Percentiles rank a stretch among this genome's conserved stretches.
Evolutionary conservation across 805 yeast genomes (phyloP).

Genomic region (Cyberlindnera mrakii): DNA sequence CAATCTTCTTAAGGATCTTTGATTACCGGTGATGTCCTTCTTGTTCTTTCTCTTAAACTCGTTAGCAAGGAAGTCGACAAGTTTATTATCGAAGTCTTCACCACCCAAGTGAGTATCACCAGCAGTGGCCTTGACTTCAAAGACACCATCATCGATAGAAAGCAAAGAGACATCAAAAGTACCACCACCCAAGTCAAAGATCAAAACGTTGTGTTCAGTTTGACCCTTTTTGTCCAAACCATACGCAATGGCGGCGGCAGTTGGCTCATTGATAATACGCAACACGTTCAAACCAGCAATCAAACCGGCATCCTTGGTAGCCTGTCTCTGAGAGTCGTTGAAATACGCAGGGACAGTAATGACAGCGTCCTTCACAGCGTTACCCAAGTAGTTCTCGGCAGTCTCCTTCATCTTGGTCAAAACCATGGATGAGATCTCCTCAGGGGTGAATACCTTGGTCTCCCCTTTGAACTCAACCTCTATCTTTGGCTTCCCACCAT

Average conservation of each 20-base stretch:
- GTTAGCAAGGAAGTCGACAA: conserved; percentile 86
- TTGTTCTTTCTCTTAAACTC: conserved; percentile 98
- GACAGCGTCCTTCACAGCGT: conserved; percentile 80
- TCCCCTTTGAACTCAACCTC: conserved; percentile 88
- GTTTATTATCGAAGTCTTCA: conserved; percentile 97
- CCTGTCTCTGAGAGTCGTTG: conserved; percentile 97
- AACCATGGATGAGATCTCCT: conserved; percentile 92
- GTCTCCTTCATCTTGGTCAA: conserved; percentile 88
- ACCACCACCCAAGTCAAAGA: conserved; percentile 98
- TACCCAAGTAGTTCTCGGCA: conserved; percentile 84
- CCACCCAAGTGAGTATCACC: conserved; percentile 92
- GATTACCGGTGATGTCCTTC: conserved; percentile 88
- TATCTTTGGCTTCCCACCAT: conserved; percentile 81
- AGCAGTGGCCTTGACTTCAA: conserved; percentile 91
- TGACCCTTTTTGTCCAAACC: conserved; percentile 68
- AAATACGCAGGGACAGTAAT: conserved; percentile 96
- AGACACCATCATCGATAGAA: conserved; percentile 92
- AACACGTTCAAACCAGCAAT: conserved; percentile 93
- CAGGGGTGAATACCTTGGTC: conserved; percentile 81
- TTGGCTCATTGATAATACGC: conserved; percentile 94
- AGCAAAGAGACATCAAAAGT: conserved; percentile 95
- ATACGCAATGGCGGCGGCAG: conserved; percentile 98
- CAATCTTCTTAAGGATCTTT: conserved; percentile 96
- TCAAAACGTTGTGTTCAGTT: conserved; percentile 81
- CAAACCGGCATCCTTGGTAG: conserved; percentile 95